A percentile compares a stretch with the other conserved stretches of the same genome.
These are phyloP conservation scores for Oryza meridionalis DNA, from an alignment of 176 grass and related monocot species.

Conservation along the genomic window DNA sequence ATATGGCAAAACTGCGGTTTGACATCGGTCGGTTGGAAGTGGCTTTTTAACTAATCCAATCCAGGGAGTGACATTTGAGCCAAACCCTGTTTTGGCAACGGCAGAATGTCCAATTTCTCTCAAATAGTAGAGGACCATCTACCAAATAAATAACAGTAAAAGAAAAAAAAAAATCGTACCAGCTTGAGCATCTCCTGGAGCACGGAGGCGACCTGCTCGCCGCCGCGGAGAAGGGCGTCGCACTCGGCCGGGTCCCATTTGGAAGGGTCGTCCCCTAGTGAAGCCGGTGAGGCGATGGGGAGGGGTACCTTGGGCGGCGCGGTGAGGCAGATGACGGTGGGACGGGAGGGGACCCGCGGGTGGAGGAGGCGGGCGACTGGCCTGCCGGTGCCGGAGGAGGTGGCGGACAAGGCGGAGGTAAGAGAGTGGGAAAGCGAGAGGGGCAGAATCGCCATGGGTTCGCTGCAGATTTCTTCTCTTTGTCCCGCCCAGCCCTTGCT, in stretches of 20 bases:
- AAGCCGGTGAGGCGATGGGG: constrained; percentile 45
- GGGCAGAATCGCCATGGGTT: constrained; percentile 48
- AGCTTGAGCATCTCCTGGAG: constrained; percentile 93
- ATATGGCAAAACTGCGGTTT: too few species aligned
- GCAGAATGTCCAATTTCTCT: too few species aligned
- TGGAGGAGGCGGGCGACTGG: constrained; percentile 6
- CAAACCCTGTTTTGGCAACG: too few species aligned
- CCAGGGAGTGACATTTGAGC: too few species aligned
- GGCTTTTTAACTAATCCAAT: too few species aligned
- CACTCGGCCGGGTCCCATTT: constrained; percentile 63
- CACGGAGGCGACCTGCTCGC: constrained; percentile 92
- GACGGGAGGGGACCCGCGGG: background rate
- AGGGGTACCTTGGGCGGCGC: constrained; percentile 47
- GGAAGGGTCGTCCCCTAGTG: constrained; percentile 43
- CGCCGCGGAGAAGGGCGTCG: constrained; percentile 82
- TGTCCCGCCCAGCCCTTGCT: too few species aligned
- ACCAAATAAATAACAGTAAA: background rate
- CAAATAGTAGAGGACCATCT: background rate
- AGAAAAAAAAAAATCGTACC: constrained; percentile 37
- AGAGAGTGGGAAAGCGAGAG: constrained; percentile 11
- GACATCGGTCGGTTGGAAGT: too few species aligned
- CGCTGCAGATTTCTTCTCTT: too few species aligned
- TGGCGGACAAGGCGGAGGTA: constrained; percentile 1
- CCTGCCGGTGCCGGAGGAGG: constrained; percentile 6
- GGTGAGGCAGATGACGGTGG: constrained; percentile 30